phyloP scores from a whole-genome alignment of 1,139 yeast genomes.

The Taiozyma sp. region DNA sequence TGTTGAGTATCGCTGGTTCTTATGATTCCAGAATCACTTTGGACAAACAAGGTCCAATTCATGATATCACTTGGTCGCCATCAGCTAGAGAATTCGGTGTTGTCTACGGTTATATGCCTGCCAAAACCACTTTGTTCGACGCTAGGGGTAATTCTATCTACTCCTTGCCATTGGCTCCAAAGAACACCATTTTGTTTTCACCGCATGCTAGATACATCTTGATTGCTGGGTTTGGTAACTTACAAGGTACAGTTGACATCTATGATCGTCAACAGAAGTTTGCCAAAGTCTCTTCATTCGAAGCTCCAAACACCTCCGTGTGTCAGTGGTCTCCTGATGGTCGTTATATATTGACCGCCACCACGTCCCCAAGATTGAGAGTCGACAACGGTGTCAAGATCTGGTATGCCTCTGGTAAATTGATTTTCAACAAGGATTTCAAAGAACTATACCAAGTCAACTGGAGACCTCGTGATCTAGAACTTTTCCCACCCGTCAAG shows the following conservation, averaged over 20 bases:
- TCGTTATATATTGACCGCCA: constrained; percentile 86
- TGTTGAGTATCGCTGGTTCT: constrained; percentile 88
- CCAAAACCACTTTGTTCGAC: constrained; percentile 92
- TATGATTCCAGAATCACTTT: constrained; percentile 86
- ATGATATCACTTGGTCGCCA: constrained; percentile 97
- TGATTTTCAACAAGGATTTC: constrained; percentile 74
- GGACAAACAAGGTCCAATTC: constrained; percentile 93
- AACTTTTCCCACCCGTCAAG: constrained; percentile 55
- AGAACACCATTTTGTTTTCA: constrained; percentile 87
- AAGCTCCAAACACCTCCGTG: constrained; percentile 90
- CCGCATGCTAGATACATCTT: constrained; percentile 91
- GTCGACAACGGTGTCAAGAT: constrained; percentile 94
- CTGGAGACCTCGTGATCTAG: constrained; percentile 77
- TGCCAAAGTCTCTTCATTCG: constrained; percentile 71
- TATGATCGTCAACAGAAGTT: constrained; percentile 91
- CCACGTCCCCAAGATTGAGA: constrained; percentile 93
- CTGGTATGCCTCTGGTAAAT: constrained; percentile 89
- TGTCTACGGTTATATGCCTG: constrained; percentile 96
- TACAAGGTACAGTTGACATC: constrained; percentile 95
- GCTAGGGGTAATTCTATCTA: constrained; percentile 87
- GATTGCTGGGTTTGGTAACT: constrained; percentile 96
- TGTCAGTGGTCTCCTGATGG: constrained; percentile 99
- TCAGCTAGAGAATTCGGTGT: constrained; percentile 96
- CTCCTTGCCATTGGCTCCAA: constrained; percentile 80
- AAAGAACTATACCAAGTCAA: constrained; percentile 74